Evolutionary conservation across 2,329 filamentous ascomycete species (phyloP), one percentile per base, ranked within the genome.

Genomic region (Fusarium sororula): DNA sequence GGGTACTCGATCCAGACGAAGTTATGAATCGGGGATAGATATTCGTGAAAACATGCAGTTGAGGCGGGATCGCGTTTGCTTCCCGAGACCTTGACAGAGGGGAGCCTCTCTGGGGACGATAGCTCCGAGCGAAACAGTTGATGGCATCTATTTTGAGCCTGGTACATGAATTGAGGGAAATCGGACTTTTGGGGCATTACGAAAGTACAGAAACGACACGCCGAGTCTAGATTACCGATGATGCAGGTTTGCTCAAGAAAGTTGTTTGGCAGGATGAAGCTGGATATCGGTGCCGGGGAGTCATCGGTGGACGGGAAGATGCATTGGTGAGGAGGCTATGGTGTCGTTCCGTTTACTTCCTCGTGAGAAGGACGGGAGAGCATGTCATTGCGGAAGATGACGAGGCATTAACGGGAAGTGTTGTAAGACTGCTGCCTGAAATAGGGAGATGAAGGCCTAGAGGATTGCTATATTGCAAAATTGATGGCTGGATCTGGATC

Each of bases 401-500:
- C 20, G 51, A 41, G 22, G 37, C 24, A 55, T 41, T n/a, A 13
- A 11, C 24, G 37, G n/a, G 20, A 30, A 55, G 6, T 4, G 24
- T 28, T 18, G 24, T 17, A 4, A 28, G 10, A 39, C 15, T 39
- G 2, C 14, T 39, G 20, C 24, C 7, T 17, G 10, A 10, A 6
- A 12, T 10, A 11, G 22, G 24, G 20, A 22, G 24, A 28, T 2
- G 24, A 2, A 5, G 7, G 0, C 35, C 2, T 10, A 1, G 1
- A 28, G 8, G 20, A 39, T 5, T n/a, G 20, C 0, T 1, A 5
- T 1, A 18, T 22, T 18, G 4, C 1, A 10, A 7, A 5, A 39
- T 13, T n/a, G 1, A 12, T 38, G 24, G 35, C 10, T 22, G 10
- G 18, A 8, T 38, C 20, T 13, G 7, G 14, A 10, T 22, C 18